These are phyloP conservation scores for Populus hybrid DNA, from an alignment of 441 rosid genomes.

Conservation along the genomic window DNA sequence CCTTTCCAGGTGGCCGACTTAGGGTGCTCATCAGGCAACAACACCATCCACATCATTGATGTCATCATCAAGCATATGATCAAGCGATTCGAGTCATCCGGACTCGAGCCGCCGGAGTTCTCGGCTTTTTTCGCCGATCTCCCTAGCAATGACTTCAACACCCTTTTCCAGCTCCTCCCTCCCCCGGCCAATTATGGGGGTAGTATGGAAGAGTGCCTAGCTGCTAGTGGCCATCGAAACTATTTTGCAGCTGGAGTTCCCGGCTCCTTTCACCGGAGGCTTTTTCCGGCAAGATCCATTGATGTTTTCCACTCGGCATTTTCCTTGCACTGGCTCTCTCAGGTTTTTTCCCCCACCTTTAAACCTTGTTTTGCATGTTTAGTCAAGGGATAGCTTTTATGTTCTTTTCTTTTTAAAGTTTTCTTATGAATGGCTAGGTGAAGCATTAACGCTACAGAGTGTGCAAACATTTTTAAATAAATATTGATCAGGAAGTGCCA, in stretches of 20 bases:
- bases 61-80: constrained; percentile 78
- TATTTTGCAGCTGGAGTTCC: constrained; percentile 89
- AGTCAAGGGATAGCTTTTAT: background rate
- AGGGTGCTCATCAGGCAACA: constrained; percentile 77
- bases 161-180: constrained; percentile 87
- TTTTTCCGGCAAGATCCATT: constrained; percentile 73
- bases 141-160: constrained; percentile 92
- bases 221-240: constrained; percentile 63
- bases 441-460: too few relatives aligned
- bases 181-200: constrained; percentile 50
- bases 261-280: constrained; percentile 80
- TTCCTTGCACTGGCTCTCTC: constrained; percentile 95
- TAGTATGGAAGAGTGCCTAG: constrained; percentile 82
- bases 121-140: constrained; percentile 84
- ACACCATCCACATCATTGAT: constrained; percentile 60
- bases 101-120: constrained; percentile 68
- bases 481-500: too few relatives aligned
- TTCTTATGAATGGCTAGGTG: too few relatives aligned
- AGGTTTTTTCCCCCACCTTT: constrained; percentile 31
- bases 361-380: background rate
- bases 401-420: too few relatives aligned
- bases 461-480: background rate
- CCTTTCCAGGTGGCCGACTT: constrained; percentile 77
- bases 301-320: constrained; percentile 86
- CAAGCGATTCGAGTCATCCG: constrained; percentile 56